Percentiles rank a stretch among this genome's conserved stretches.
phyloP scores from a whole-genome alignment of 345 rosid genomes.

The Nephelium lappaceum region DNA sequence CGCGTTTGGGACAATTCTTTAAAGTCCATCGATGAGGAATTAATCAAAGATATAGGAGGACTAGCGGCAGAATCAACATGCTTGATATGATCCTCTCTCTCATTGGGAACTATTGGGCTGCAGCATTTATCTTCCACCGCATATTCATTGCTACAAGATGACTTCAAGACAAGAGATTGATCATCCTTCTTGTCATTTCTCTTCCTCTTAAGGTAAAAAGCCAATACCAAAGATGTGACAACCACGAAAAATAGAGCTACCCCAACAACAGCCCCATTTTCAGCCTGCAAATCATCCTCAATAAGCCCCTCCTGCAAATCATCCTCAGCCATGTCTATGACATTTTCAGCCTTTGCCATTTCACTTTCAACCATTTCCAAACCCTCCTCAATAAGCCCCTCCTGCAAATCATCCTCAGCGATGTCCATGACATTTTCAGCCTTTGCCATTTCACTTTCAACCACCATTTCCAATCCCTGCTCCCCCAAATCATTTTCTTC shows the following conservation, averaged over 20 bases:
- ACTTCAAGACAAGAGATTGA: not conserved
- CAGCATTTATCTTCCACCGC: not conserved
- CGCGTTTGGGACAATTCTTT: conserved; percentile 22
- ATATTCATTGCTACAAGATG: not conserved
- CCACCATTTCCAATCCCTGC: not conserved
- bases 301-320: conserved; percentile 1
- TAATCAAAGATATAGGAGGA: conserved; percentile 13
- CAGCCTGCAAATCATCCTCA: not conserved
- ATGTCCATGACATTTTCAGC: too few relatives aligned
- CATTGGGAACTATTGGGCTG: conserved; percentile 5
- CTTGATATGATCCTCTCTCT: conserved; percentile 7
- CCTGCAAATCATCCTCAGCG: not conserved
- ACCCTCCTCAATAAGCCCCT: too few relatives aligned
- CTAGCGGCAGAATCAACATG: conserved; percentile 2
- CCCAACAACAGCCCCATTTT: conserved; percentile 18
- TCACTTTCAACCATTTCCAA: not conserved
- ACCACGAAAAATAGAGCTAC: conserved; percentile 14
- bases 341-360: too few relatives aligned
- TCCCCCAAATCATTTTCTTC: not conserved
- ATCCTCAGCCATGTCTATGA: not conserved
- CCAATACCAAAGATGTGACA: conserved; percentile 23
- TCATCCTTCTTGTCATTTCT: conserved; percentile 1
- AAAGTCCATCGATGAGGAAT: conserved; percentile 20
- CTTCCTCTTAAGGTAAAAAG: conserved; percentile 19
- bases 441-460: too few relatives aligned